A percentile compares a stretch with the other conserved stretches of the same genome.
phyloP scores from a whole-genome alignment of 257 asterid species.

The Misopates orontium region DNA sequence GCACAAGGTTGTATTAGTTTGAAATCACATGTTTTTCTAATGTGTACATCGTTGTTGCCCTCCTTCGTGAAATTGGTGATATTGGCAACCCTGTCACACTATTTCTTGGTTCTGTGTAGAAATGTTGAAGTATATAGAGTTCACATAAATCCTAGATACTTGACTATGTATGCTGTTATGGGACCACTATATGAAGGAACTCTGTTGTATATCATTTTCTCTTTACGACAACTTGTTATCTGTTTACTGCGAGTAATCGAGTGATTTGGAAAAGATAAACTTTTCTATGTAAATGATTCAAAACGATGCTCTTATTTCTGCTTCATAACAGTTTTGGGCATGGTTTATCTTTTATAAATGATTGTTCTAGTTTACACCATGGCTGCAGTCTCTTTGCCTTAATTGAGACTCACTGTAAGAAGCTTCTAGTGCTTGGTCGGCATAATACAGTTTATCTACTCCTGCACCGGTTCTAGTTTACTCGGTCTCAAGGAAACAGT shows the following conservation, averaged over 20 bases:
- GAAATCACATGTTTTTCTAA: constrained; percentile 2
- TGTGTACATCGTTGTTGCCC: constrained; percentile 3
- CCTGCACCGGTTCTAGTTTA: constrained; percentile 18
- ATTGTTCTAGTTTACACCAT: neutral
- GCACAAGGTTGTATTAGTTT: constrained; percentile 17
- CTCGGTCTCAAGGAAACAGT: constrained; percentile 12
- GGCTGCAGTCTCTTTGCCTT: constrained; percentile 12
- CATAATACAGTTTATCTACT: constrained; percentile 3
- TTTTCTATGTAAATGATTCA: too few species aligned
- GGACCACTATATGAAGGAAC: neutral
- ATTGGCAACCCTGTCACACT: constrained; percentile 9
- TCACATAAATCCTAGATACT: neutral
- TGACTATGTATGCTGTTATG: constrained; percentile 1
- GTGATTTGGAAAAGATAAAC: too few species aligned
- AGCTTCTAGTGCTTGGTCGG: neutral
- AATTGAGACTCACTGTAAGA: neutral
- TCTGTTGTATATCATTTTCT: too few species aligned
- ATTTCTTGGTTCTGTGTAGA: constrained; percentile 3
- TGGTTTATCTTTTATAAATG: constrained; percentile 10
- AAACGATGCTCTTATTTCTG: too few species aligned
- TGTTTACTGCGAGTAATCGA: too few species aligned
- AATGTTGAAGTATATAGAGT: neutral
- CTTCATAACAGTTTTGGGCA: neutral
- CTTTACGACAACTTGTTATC: too few species aligned
- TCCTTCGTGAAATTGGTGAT: constrained; percentile 15